Base-by-base conservation (phyloP, 257 asterid species). In the Linderniella brevidens region DNA sequence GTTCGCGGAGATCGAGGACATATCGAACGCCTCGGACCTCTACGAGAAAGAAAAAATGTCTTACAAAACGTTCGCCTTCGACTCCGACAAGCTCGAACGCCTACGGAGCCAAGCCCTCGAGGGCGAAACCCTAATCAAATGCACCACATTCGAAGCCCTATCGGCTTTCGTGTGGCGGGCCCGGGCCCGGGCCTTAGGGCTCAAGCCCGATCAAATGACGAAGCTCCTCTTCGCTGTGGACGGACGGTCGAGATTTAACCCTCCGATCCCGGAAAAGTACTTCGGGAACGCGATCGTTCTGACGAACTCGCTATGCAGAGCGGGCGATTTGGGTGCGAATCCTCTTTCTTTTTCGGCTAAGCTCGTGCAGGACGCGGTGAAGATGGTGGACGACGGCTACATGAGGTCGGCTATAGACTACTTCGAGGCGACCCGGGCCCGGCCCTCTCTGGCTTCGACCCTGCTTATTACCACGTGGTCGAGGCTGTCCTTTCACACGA, bases 221-320 rank as follows among this genome's bases (percentile, higher is more conserved):
- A 87, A 83, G 66, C 95, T 87, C 0, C 79, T 87, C 5, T 83
- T 87, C 19, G 95, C 95, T 4, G 97, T 87, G 0, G 93, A 87
- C 37, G 95, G 93, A 5, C 60, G 97, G 57, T 52, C 74, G 0
- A 57, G 92, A 58, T 87, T 87, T 58, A 43, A 60, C 14, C 97
- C 97, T 1, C 69, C 80, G 0, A 68, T 87, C 9, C 95, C 93
- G 6, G 63, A 75, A 11, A 75, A 68, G 37, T 87, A 61, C 72
- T 79, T 87, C 39, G 97, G 97, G 1, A 87, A 87, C 43, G 97
- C 79, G 13, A 82, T 87, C 4, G 93, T 77, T 8, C 68, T 82
- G 8, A 80, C 95, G 8, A 73, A 77, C 68, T 64, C 95, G 2
- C 60, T 83, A 9, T 66, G 79, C 66, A 69, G 20, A 0, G 79